Evolutionary conservation across 768 basidiomycete genomes (phyloP), one percentile per base, ranked within the genome.

Genomic region (Phanerochaete sordida): DNA sequence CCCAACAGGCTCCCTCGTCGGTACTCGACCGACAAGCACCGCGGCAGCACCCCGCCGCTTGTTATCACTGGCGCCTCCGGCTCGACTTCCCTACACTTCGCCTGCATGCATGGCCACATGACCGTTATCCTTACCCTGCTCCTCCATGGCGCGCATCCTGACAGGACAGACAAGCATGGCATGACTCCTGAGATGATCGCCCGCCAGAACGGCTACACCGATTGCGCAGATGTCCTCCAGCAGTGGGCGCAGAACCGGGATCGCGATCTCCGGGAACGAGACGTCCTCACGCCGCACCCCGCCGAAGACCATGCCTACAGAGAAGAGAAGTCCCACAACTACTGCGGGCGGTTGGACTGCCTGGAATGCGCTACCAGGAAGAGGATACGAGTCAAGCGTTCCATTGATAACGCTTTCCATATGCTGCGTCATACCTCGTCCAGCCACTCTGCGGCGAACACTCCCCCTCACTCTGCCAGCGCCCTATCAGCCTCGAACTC

Each of bases 61-160:
- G 24, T 27, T 48, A 90, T 90, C 66, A 84, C 91, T 45, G 90
- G 89, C 47, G 84, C 85, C 7, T 88, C 89, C n/a, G 95, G 95
- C 31, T 90, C 90, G 3, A 97, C 96, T 0, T 93, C 97, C 0
- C 85, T 98, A 26, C 97, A 99, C 71, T 99, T 98, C 70, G 96
- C 97, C 15, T 90, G 95, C 33, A 95, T 96, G 28, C 95, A 97
- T 67, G 95, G 95, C 2, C 93, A 99, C 74, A 83, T 83, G 30
- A 74, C 79, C 26, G 85, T 95, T 65, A 84, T 94, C 47, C 81
- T 79, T 61, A 84, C 90, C 35, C 86, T 99, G 45, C 85, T 99
- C 39, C 82, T 88, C 19, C 86, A 86, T 63, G 95, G 95, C 50
- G 97, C 96, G 8, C 81, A 85, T 60, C 84, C 94, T 23, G 80